A percentile compares a stretch with the other conserved stretches of the same genome.
Evolutionary conservation across 2,329 filamentous ascomycete species (phyloP).

Genomic region (Akanthomyces dipterigenus): DNA sequence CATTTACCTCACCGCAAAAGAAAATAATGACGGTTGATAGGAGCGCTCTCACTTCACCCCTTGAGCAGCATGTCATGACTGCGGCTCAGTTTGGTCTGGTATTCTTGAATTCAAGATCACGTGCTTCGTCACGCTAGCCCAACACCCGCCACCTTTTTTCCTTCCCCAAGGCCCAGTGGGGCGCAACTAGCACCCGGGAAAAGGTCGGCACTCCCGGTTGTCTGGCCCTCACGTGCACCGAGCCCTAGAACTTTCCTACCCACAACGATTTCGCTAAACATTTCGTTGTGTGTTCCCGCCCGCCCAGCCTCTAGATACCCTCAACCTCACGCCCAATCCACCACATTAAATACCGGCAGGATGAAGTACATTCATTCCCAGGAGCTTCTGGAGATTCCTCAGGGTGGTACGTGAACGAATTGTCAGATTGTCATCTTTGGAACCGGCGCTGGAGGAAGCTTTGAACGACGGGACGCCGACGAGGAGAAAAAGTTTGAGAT

Average conservation of each 20-base stretch:
- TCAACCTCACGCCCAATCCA: conserved; percentile 32
- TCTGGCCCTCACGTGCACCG: conserved; percentile 30
- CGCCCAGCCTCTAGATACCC: conserved; percentile 32
- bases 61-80: background rate
- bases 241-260: conserved; percentile 41
- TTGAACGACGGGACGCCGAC: background rate
- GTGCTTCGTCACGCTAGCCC: background rate
- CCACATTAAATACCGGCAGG: conserved; percentile 57
- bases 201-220: conserved; percentile 21
- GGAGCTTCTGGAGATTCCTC: conserved; percentile 91
- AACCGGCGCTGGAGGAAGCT: background rate
- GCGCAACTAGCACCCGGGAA: conserved; percentile 16
- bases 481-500: background rate
- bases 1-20: too few relatives aligned
- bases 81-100: background rate
- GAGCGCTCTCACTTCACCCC: background rate
- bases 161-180: conserved; percentile 5
- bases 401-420: conserved; percentile 71
- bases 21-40: too few relatives aligned
- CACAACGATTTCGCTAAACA: conserved; percentile 35
- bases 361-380: conserved; percentile 99
- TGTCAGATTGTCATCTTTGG: conserved; percentile 9
- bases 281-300: conserved; percentile 27
- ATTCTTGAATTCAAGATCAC: background rate
- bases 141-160: background rate